Evolutionary conservation across 495 filamentous ascomycete species (phyloP).

Genomic region (Talaromyces borbonicus): DNA sequence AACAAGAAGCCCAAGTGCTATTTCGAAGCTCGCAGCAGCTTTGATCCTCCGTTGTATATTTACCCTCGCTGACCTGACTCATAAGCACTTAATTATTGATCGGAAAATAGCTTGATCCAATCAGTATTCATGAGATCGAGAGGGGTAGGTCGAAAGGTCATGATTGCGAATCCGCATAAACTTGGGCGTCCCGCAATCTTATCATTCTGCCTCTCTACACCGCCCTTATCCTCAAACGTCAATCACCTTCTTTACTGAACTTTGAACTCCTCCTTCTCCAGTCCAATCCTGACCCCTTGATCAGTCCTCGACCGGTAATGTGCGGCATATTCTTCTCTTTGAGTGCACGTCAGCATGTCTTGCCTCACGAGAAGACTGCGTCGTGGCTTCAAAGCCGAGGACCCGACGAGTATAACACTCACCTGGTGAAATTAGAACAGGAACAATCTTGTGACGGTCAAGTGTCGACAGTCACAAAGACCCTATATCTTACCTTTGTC

Average conservation of each 20-base stretch:
- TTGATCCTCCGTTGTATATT: too few species aligned
- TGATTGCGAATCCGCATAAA: too few species aligned
- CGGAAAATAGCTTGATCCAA: too few species aligned
- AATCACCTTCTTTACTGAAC: not conserved
- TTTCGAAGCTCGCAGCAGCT: too few species aligned
- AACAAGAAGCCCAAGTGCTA: not conserved
- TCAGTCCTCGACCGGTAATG: conserved; percentile 29
- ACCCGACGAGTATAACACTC: conserved; percentile 42
- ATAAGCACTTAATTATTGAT: too few species aligned
- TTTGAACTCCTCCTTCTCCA: not conserved
- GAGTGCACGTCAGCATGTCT: conserved; percentile 20
- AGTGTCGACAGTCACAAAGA: conserved; percentile 3
- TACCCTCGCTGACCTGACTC: too few species aligned
- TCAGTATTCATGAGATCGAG: too few species aligned
- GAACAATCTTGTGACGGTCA: conserved; percentile 7
- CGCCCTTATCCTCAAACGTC: not conserved
- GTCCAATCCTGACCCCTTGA: not conserved
- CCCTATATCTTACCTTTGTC: conserved; percentile 48
- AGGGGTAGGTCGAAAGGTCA: too few species aligned
- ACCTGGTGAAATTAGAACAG: conserved; percentile 17
- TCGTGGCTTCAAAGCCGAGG: conserved; percentile 41
- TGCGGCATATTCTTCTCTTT: conserved; percentile 58
- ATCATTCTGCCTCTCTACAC: conserved; percentile 4
- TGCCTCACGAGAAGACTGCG: conserved; percentile 32
- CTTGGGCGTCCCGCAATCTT: conserved; percentile 1